Evolutionary conservation across 2,329 filamentous ascomycete genomes (phyloP).

Genomic region (Davidsoniella neocaledoniae): DNA sequence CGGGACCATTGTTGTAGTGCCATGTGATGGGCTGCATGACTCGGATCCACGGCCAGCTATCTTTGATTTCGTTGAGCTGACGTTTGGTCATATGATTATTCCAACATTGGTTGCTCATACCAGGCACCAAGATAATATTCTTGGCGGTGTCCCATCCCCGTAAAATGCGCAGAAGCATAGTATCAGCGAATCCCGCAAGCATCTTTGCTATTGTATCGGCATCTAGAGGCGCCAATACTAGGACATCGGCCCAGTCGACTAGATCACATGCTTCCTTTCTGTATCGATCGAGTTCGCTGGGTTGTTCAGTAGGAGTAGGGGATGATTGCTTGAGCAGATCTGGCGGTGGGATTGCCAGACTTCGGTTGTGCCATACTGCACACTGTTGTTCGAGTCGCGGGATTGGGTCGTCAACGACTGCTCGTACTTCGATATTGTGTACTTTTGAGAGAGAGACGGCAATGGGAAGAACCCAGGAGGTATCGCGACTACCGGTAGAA

Average conservation of each 20-base stretch:
- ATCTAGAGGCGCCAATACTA: constrained; percentile 72
- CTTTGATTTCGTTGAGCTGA: constrained; percentile 66
- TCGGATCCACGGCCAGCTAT: constrained; percentile 76
- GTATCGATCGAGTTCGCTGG: constrained; percentile 6
- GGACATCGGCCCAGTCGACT: constrained; percentile 73
- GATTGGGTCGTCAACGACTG: constrained; percentile 49
- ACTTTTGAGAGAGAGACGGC: constrained; percentile 52
- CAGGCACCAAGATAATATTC: constrained; percentile 67
- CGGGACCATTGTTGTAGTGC: constrained; percentile 47
- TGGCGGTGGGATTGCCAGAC: constrained; percentile 26
- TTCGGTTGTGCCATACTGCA: constrained; percentile 40
- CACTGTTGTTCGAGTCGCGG: constrained; percentile 46
- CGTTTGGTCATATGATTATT: constrained; percentile 77
- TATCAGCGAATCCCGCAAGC: constrained; percentile 70
- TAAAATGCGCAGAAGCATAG: constrained; percentile 61
- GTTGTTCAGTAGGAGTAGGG: constrained; percentile 9
- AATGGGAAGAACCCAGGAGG: constrained; percentile 48
- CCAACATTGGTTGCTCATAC: constrained; percentile 83
- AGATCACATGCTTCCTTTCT: constrained; percentile 39
- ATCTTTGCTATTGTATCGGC: constrained; percentile 75
- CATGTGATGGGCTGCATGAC: constrained; percentile 69
- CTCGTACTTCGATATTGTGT: constrained; percentile 40
- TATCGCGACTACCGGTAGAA: constrained; percentile 47
- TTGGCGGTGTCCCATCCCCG: constrained; percentile 79
- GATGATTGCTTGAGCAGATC: constrained; percentile 6